Evolutionary conservation across 208 protist genomes (phyloP).

Genomic region (Leptomonas seymouri): DNA sequence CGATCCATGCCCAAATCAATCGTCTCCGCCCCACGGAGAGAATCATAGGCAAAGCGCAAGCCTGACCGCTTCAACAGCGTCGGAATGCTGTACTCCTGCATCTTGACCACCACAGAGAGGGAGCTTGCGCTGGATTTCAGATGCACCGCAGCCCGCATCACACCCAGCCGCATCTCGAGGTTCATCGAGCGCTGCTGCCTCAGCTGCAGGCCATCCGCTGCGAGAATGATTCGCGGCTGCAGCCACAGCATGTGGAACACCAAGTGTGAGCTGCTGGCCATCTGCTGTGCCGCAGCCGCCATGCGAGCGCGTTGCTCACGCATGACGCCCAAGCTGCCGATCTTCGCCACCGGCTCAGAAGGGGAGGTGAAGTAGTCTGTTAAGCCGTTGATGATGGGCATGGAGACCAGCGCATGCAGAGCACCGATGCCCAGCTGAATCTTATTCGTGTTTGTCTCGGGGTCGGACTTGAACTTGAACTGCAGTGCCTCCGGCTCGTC

Average conservation of each 20-base stretch:
- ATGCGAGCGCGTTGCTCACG: slow-evolving; percentile 75
- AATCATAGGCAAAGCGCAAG: slow-evolving; percentile 46
- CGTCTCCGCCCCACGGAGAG: slow-evolving; percentile 14
- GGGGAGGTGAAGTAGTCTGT: slow-evolving; percentile 77
- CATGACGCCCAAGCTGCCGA: slow-evolving; percentile 82
- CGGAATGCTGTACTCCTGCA: slow-evolving; percentile 70
- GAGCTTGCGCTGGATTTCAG: slow-evolving; percentile 45
- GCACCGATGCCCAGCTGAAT: slow-evolving; percentile 62
- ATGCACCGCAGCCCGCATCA: slow-evolving; percentile 59
- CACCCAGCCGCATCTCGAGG: slow-evolving; percentile 72
- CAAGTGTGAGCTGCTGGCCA: slow-evolving; percentile 52
- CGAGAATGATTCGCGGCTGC: slow-evolving; percentile 72
- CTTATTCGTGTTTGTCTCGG: slow-evolving; percentile 43
- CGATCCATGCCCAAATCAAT: slow-evolving; percentile 60
- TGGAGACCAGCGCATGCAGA: slow-evolving; percentile 57
- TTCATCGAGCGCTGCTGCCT: slow-evolving; percentile 30
- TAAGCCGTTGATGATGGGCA: slow-evolving; percentile 69
- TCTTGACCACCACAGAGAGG: slow-evolving; percentile 43
- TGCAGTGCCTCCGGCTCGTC: slow-evolving; percentile 41
- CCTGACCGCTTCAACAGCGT: slow-evolving; percentile 66
- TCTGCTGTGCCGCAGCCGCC: slow-evolving; percentile 50
- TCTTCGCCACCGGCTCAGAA: slow-evolving; percentile 73
- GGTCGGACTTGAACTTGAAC: slow-evolving; percentile 51
- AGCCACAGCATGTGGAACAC: slow-evolving; percentile 72
- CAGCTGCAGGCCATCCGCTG: slow-evolving; percentile 59